phyloP scores from a whole-genome alignment of 306 rosid genomes.

The Cucurbita moschata region DNA sequence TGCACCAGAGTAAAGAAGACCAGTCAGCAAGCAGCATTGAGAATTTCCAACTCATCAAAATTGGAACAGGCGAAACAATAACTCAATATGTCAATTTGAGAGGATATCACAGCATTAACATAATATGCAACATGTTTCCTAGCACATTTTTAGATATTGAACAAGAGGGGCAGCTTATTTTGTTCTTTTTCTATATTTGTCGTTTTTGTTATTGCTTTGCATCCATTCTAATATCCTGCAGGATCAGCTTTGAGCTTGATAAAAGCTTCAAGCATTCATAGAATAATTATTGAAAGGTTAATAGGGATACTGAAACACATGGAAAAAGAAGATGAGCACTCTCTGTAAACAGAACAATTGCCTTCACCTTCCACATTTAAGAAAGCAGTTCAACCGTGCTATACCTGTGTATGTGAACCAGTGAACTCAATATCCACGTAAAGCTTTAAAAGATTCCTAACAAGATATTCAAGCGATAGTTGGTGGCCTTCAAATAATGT shows the following conservation, averaged over 20 bases:
- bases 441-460: slow-evolving; percentile 87
- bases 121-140: not conserved
- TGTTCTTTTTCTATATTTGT: not conserved
- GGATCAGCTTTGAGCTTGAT: not conserved
- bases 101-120: not conserved
- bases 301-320: slow-evolving; percentile 1
- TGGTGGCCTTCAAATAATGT: slow-evolving; percentile 92
- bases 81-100: not conserved
- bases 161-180: not conserved
- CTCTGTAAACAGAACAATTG: not conserved
- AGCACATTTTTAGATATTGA: not conserved
- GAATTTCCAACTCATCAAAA: not conserved
- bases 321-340: not conserved
- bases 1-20: slow-evolving; percentile 27
- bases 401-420: slow-evolving; percentile 95
- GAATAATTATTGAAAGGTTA: not conserved
- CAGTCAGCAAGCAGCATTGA: slow-evolving; percentile 11
- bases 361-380: not conserved
- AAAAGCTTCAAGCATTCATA: not conserved
- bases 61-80: not conserved
- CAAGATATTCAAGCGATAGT: slow-evolving; percentile 82
- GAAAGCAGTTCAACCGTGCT: not conserved
- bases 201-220: not conserved
- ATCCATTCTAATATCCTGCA: not conserved
- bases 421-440: slow-evolving; percentile 98